These are phyloP conservation scores for Tylopilus balloui DNA, from an alignment of 768 basidiomycete genomes.

Conservation along the genomic window DNA sequence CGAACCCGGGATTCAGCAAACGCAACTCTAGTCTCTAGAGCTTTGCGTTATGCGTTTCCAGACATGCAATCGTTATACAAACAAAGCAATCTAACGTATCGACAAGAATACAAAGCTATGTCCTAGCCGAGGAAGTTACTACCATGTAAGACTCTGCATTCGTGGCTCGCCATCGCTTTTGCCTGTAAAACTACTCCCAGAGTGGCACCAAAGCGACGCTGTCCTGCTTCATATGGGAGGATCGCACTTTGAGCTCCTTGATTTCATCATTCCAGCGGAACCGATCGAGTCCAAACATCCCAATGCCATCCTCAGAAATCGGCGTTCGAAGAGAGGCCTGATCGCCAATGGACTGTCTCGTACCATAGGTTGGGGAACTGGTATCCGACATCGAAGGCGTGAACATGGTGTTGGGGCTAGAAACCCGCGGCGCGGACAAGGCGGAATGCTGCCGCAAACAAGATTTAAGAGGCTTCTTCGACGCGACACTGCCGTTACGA, in stretches of 20 bases:
- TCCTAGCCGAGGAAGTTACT: not conserved
- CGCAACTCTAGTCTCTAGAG: too few species aligned
- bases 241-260: slow-evolving; percentile 10
- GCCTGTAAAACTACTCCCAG: slow-evolving; percentile 5
- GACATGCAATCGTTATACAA: not conserved
- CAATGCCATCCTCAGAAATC: slow-evolving; percentile 15
- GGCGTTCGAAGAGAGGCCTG: slow-evolving; percentile 17
- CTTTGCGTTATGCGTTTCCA: not conserved
- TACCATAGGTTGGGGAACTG: not conserved
- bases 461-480: slow-evolving; percentile 11
- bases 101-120: not conserved
- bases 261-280: slow-evolving; percentile 19
- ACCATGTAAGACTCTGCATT: not conserved
- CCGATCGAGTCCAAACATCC: slow-evolving; percentile 26
- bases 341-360: slow-evolving; percentile 3
- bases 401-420: not conserved
- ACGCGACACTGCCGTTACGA: not conserved
- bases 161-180: not conserved
- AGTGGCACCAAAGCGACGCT: slow-evolving; percentile 19
- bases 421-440: not conserved
- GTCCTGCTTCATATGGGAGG: slow-evolving; percentile 19
- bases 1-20: too few species aligned
- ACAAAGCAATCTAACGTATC: not conserved
- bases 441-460: slow-evolving; percentile 8
- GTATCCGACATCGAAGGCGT: slow-evolving; percentile 7